These are phyloP conservation scores for Aphanomyces invadans DNA, from an alignment of 352 stramenopile species.

Conservation along the genomic window DNA sequence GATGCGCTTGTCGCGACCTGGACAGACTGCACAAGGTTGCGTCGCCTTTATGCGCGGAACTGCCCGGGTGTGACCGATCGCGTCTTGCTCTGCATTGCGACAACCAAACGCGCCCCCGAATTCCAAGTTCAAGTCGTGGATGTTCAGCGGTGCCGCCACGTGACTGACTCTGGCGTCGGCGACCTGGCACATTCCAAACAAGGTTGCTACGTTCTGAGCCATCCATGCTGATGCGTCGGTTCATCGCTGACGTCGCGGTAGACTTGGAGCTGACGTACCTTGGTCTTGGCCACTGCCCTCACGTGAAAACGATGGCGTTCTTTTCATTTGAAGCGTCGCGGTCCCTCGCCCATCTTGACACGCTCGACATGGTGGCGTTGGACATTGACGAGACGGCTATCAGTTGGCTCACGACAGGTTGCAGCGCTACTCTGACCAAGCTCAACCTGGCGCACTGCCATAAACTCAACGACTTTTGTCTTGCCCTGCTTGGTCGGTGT, in stretches of 20 bases:
- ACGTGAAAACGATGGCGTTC: conserved; percentile 64
- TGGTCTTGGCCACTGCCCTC: conserved; percentile 43
- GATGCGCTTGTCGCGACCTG: conserved; percentile 43
- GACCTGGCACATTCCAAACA: conserved; percentile 39
- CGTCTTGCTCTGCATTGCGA: conserved; percentile 48
- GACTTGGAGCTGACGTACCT: conserved; percentile 32
- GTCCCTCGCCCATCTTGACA: conserved; percentile 29
- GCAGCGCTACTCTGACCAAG: conserved; percentile 28
- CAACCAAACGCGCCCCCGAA: conserved; percentile 33
- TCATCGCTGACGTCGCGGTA: not conserved
- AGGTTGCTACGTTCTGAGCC: conserved; percentile 8
- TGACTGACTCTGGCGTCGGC: conserved; percentile 53
- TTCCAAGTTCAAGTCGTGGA: conserved; percentile 35
- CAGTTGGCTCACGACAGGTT: conserved; percentile 65
- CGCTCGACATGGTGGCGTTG: conserved; percentile 39
- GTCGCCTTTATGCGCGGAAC: conserved; percentile 36
- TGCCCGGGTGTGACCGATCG: conserved; percentile 46
- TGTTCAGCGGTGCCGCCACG: conserved; percentile 50
- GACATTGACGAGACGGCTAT: conserved; percentile 52
- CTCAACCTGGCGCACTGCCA: conserved; percentile 48
- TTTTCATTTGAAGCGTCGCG: conserved; percentile 55
- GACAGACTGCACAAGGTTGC: conserved; percentile 47
- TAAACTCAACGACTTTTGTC: conserved; percentile 44
- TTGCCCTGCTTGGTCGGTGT: conserved; percentile 40
- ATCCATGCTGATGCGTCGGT: not conserved